Evolutionary conservation across 306 rosid genomes (phyloP), one percentile per base, ranked within the genome.

Genomic region (Leucaena leucocephala): DNA sequence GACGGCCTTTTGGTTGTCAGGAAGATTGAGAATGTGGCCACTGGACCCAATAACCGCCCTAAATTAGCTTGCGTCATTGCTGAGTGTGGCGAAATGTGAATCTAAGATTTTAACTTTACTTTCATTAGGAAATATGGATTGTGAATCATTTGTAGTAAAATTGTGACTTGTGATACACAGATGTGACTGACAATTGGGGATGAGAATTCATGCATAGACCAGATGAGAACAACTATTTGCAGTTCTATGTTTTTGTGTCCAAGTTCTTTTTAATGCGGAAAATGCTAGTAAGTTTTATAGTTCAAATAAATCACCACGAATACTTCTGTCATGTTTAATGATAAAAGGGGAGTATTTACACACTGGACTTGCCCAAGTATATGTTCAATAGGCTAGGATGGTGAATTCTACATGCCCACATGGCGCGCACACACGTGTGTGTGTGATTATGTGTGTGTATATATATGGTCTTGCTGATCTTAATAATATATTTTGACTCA

Each of bases 51-150:
- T 80, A 93, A 93, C 86, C 85, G 94, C 79, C 99, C 99, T 10
- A 96, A 96, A 65, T 83, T 93, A 81, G 86, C 92, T 43, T 91
- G 98, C 8, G 86, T 90, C 78, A 89, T 93, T 74, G 93, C 93
- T 45, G 99, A 93, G 83, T 95, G 99, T 73, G 99, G 98, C 46
- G 99, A 95, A 86, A 95, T 95, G 99, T 95, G 83, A 81, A 82
- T 48, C 64, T 68, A 54, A 50, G 65, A 12, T 49, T 74, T 78
- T 78, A 62, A 71, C 84, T 63, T n/a, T 44, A 21, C 70, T 57
- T 62, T 45, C 17, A 40, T 6, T 34, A 75, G 36, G 52, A 54
- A 61, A 54, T 73, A 27, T 66, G 27, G 64, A 43, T 69, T 68
- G 73, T 68, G 73, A 57, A 48, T 52, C 74, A 71, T 62, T 54